phyloP scores from a whole-genome alignment of 495 filamentous ascomycete genomes.

The Penicillium cataractarum region DNA sequence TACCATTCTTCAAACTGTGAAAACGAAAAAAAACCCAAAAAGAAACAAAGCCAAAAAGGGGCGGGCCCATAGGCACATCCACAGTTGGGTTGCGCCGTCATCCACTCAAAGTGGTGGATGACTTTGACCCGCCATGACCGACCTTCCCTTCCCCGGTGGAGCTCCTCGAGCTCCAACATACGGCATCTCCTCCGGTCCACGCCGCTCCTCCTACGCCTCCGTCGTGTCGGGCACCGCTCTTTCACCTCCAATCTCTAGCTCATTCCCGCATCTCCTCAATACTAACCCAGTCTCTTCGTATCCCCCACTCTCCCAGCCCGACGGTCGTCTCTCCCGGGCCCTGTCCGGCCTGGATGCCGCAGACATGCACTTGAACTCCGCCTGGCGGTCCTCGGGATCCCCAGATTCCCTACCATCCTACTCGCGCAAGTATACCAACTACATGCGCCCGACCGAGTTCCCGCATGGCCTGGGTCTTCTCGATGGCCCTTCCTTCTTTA shows the following conservation, averaged over 20 bases:
- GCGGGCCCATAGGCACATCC: background rate
- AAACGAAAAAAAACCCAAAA: background rate
- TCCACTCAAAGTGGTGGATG: conserved; percentile 12
- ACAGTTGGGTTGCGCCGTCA: conserved; percentile 4
- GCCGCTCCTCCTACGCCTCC: conserved; percentile 77
- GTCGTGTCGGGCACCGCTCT: conserved; percentile 71
- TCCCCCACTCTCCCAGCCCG: conserved; percentile 39
- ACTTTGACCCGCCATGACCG: conserved; percentile 43
- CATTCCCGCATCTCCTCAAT: conserved; percentile 65
- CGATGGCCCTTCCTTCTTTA: conserved; percentile 59
- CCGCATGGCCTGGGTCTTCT: conserved; percentile 35
- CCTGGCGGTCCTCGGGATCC: conserved; percentile 42
- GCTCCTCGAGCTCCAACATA: conserved; percentile 47
- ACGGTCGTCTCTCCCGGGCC: conserved; percentile 41
- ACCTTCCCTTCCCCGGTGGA: conserved; percentile 53
- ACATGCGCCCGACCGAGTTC: conserved; percentile 42
- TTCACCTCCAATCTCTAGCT: conserved; percentile 50
- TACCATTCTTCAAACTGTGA: conserved; percentile 1
- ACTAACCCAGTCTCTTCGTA: conserved; percentile 46
- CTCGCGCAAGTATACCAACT: conserved; percentile 64
- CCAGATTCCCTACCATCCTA: conserved; percentile 53
- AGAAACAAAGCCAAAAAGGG: background rate
- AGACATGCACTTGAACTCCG: conserved; percentile 50
- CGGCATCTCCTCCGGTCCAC: conserved; percentile 48
- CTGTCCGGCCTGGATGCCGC: conserved; percentile 47